Evolutionary conservation across 148 eudicot genomes (phyloP).

Genomic region (Polygonum maritimum): DNA sequence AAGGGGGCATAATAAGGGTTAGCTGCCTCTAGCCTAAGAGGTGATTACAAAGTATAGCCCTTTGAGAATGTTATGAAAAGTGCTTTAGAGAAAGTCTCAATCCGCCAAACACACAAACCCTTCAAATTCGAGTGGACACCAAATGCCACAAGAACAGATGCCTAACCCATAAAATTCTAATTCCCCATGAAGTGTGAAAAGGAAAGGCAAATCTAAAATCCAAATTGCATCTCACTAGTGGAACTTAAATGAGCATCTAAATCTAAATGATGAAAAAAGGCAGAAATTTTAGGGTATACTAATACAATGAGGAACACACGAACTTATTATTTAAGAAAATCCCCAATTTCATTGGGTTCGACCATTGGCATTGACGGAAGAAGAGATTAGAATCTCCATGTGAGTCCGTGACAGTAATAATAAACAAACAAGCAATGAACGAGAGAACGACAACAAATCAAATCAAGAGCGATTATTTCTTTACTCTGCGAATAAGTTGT

Average conservation of each 20-base stretch:
- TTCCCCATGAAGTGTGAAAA: constrained; percentile 1
- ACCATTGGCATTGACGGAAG: neutral
- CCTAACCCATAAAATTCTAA: neutral
- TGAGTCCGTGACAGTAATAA: neutral
- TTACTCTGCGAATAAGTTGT: neutral
- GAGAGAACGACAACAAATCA: neutral
- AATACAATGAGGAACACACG: neutral
- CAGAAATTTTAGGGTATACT: neutral
- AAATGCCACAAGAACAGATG: neutral
- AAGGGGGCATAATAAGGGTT: neutral
- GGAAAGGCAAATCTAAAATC: neutral
- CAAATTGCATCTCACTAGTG: neutral
- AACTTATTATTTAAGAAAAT: neutral
- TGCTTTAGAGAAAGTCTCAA: neutral
- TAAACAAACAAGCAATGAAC: neutral
- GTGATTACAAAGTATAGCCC: neutral
- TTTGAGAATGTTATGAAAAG: neutral
- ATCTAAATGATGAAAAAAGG: constrained; percentile 2
- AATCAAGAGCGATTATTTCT: neutral
- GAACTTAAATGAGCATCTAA: neutral
- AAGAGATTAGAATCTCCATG: neutral
- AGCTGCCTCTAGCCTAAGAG: neutral
- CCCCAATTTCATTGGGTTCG: neutral
- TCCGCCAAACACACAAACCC: neutral
- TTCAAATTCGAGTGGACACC: neutral